Evolutionary conservation across 2,329 filamentous ascomycete genomes (phyloP), one percentile per base, ranked within the genome.

Genomic region (Colletotrichum higginsianum): DNA sequence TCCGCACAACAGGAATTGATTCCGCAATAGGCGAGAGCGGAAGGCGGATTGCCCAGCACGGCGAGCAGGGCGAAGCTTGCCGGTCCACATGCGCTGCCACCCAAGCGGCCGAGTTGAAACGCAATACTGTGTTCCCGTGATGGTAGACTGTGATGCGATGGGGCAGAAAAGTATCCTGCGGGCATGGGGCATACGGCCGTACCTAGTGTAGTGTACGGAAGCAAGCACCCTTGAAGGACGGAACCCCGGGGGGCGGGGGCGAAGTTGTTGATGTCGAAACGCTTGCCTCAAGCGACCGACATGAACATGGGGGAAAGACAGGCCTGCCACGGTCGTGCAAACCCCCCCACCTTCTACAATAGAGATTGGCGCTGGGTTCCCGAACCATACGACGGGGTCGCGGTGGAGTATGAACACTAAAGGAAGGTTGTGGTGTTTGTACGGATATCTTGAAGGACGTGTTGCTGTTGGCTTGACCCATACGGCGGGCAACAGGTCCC

Each of bases 21-120:
- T 71, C 68, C 65, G 68, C 68, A 63, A 55, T 55, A 60, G 40
- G 46, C 58, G 68, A 71, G 58, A 49, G 44, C 21, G 30, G 18
- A 56, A 23, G 38, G 40, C 42, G 42, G 40, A 46, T 18, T 47
- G 30, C 53, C 56, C 38, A 44, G 21, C 30, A 55, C 21, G 38
- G 47, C 30, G 46, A 53, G 40, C 46, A 49, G 9, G 52, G 66
- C 44, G n/a, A 64, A 46, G 61, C 35, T 26, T 50, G 49, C 47
- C n/a, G 67, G 49, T 30, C 67, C 67, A 66, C 67, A 65, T 42
- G 49, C 40, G 23, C 42, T 61, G 55, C 49, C 50, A 71, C 40
- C 63, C 35, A 56, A 67, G 55, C 53, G 35, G 26, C 35, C 23
- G 53, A 46, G 67, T 70, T 38, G 60, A 50, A n/a, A 55, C 44